These are phyloP conservation scores for Phytophthora foliorum DNA, from an alignment of 352 stramenopile species.

Conservation along the genomic window DNA sequence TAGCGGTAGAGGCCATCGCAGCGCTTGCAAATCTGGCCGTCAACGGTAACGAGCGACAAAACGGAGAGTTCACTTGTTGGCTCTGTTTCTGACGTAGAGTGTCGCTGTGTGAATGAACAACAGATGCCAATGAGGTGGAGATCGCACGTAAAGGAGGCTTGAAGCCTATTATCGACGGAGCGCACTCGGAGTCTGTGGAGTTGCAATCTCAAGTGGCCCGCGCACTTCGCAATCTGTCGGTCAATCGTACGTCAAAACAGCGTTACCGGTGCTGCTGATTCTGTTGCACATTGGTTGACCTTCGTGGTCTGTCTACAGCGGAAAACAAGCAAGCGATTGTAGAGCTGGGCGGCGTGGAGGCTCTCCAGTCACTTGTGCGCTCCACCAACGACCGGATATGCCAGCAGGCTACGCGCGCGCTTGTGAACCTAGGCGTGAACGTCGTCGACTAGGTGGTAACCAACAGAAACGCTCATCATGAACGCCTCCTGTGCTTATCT, in stretches of 20 bases:
- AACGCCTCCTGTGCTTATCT: not conserved
- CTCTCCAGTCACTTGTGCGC: constrained; percentile 80
- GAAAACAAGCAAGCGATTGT: constrained; percentile 93
- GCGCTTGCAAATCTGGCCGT: constrained; percentile 95
- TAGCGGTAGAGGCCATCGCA: constrained; percentile 93
- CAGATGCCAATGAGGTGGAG: constrained; percentile 93
- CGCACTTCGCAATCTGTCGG: constrained; percentile 94
- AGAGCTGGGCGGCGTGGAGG: constrained; percentile 82
- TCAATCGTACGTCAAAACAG: constrained; percentile 81
- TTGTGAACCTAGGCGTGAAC: constrained; percentile 91
- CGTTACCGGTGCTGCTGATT: not conserved
- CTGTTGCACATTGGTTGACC: constrained; percentile 5
- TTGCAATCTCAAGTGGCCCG: constrained; percentile 90
- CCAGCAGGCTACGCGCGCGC: constrained; percentile 87
- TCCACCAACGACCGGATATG: constrained; percentile 91
- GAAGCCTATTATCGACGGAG: constrained; percentile 91
- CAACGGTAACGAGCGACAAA: constrained; percentile 68
- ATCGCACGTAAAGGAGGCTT: constrained; percentile 92
- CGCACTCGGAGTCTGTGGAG: constrained; percentile 83
- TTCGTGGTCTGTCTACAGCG: constrained; percentile 42
- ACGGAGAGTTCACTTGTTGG: not conserved
- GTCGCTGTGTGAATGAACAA: not conserved
- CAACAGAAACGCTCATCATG: not conserved
- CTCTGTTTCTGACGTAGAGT: constrained; percentile 5
- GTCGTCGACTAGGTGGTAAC: constrained; percentile 64